These are phyloP conservation scores for Raffaelea ambrosiae DNA, from an alignment of 2,329 filamentous ascomycete genomes.

Conservation along the genomic window DNA sequence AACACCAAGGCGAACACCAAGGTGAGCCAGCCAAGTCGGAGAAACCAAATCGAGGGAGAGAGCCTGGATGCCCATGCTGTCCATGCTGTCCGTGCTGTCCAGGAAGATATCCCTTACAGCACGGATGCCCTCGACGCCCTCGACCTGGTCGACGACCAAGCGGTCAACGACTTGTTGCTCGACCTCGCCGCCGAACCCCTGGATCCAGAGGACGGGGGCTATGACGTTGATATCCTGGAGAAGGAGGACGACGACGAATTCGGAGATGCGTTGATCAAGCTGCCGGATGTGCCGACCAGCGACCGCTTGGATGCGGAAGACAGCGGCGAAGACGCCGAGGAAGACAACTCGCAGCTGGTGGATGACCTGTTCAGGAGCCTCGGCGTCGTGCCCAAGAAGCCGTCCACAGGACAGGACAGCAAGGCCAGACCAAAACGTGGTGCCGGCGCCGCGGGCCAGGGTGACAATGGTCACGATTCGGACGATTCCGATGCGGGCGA, in stretches of 20 bases:
- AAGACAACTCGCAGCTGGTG: slow-evolving; percentile 20
- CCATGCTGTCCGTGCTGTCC: background rate
- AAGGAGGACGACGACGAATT: slow-evolving; percentile 18
- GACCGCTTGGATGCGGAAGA: slow-evolving; percentile 14
- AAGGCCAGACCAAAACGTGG: background rate
- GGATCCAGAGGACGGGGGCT: slow-evolving; percentile 17
- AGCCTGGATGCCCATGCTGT: background rate
- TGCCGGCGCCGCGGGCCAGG: slow-evolving; percentile 5
- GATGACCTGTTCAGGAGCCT: slow-evolving; percentile 24
- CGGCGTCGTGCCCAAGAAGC: slow-evolving; percentile 1
- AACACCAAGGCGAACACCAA: no score
- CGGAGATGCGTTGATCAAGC: slow-evolving; percentile 36
- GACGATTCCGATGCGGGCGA: slow-evolving; percentile 42
- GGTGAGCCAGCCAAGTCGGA: background rate
- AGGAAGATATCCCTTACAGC: no score
- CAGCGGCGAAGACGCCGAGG: slow-evolving; percentile 6
- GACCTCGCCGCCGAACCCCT: slow-evolving; percentile 23
- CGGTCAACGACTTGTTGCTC: slow-evolving; percentile 41
- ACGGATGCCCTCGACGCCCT: slow-evolving; percentile 23
- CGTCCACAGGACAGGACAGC: background rate
- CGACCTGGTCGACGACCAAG: slow-evolving; percentile 41
- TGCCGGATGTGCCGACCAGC: slow-evolving; percentile 32
- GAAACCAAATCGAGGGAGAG: background rate
- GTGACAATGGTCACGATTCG: slow-evolving; percentile 7
- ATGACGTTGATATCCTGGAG: background rate